Conservation (phyloP, 306 rosid species). For the Prosopis cineraria region DNA sequence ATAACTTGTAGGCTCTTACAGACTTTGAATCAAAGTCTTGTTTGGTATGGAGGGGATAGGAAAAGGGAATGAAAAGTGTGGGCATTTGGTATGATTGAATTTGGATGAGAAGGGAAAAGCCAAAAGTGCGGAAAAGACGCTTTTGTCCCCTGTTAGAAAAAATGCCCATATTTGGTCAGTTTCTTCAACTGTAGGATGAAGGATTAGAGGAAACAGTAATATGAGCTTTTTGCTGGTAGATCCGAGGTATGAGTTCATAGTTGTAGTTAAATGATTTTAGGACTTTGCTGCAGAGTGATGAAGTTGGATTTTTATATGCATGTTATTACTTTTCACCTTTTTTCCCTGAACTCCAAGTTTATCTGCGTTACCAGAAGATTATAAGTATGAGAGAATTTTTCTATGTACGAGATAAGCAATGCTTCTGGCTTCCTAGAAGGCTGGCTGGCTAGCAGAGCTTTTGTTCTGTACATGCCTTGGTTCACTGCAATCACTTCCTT, state of each 20-base stretch:
- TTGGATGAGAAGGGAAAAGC: background rate
- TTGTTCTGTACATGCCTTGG: conserved; percentile 48
- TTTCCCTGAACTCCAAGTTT: conserved; percentile 66
- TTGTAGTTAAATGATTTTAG: conserved; percentile 3
- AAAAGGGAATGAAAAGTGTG: no score
- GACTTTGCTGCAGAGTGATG: conserved; percentile 16
- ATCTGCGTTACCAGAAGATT: conserved; percentile 39
- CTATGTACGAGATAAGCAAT: background rate
- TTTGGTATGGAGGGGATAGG: no score
- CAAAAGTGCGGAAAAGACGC: background rate
- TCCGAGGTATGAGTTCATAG: conserved; percentile 4
- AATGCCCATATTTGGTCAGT: background rate
- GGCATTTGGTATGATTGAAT: background rate
- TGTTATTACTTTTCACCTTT: conserved; percentile 46
- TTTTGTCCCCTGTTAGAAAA: background rate
- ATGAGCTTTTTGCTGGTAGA: background rate
- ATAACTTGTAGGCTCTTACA: background rate
- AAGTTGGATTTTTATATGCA: conserved; percentile 3
- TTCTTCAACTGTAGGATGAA: background rate
- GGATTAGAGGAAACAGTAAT: background rate
- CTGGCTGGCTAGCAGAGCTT: background rate
- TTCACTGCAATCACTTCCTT: conserved; percentile 61
- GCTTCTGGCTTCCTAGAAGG: background rate
- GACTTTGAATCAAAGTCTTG: background rate
- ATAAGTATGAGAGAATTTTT: conserved; percentile 3